phyloP scores from a whole-genome alignment of 805 yeast species.

The Komagataella pastoris region DNA sequence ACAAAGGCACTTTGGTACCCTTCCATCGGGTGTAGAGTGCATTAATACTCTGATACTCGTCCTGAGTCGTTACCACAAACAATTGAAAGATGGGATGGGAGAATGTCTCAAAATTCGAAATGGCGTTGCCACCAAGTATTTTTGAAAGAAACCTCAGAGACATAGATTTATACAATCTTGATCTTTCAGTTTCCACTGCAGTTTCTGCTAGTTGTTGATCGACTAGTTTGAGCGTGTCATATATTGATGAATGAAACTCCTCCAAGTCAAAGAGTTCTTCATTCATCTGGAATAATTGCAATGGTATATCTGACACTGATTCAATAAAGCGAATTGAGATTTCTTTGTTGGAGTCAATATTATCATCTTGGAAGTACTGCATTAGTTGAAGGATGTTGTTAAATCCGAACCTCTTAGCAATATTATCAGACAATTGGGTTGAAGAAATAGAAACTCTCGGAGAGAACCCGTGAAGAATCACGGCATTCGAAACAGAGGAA shows the following conservation, averaged over 20 bases:
- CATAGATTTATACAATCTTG: not conserved
- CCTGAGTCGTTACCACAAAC: conserved; percentile 46
- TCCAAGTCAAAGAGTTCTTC: not conserved
- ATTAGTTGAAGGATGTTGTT: conserved; percentile 10
- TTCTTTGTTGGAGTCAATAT: not conserved
- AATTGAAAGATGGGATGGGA: conserved; percentile 77
- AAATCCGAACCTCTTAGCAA: conserved; percentile 10
- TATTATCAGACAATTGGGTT: conserved; percentile 10
- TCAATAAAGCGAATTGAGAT: not conserved
- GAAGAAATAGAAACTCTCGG: conserved; percentile 19
- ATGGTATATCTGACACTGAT: not conserved
- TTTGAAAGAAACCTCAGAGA: conserved; percentile 38
- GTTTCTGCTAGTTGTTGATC: not conserved
- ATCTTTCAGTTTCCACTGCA: not conserved
- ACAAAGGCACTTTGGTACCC: conserved; percentile 37
- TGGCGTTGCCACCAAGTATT: conserved; percentile 40
- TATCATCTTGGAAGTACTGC: conserved; percentile 13
- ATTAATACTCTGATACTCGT: conserved; percentile 42
- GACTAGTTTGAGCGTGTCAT: not conserved
- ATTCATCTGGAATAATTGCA: not conserved
- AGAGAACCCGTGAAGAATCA: conserved; percentile 14
- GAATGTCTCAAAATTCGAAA: conserved; percentile 74
- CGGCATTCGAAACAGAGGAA: not conserved
- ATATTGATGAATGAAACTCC: not conserved
- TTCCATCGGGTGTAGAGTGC: conserved; percentile 41